Percentiles rank a stretch among this genome's conserved stretches.
These are phyloP conservation scores for Cladorrhinum sp. DNA, from an alignment of 2,329 filamentous ascomycete species.

Conservation along the genomic window DNA sequence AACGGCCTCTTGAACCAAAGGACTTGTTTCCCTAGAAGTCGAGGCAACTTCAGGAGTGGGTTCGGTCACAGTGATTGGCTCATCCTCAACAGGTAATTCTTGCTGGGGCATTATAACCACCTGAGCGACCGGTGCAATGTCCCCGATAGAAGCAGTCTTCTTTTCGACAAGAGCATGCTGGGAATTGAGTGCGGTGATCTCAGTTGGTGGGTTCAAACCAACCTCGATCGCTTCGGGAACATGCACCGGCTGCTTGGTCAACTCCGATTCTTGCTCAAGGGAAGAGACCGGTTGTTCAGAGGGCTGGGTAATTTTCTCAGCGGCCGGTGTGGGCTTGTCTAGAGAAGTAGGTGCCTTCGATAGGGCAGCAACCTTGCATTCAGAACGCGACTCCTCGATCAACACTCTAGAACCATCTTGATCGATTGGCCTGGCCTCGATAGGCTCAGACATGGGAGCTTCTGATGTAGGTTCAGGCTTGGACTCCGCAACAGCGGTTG, in stretches of 20 bases:
- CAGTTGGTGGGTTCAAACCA: neutral
- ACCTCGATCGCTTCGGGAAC: neutral
- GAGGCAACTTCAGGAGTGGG: neutral
- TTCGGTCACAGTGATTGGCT: neutral
- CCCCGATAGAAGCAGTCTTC: too few relatives aligned
- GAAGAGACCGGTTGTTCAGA: neutral
- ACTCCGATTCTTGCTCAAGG: neutral
- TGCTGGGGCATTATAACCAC: neutral
- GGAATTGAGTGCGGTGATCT: neutral
- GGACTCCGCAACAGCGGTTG: too few relatives aligned
- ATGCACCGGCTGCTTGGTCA: neutral
- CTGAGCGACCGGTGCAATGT: neutral
- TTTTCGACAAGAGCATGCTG: too few relatives aligned
- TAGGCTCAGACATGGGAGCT: neutral
- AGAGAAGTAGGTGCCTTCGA: neutral
- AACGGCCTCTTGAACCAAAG: neutral
- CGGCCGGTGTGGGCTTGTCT: neutral
- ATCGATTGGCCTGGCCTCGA: neutral
- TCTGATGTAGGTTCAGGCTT: neutral
- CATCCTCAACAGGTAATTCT: neutral
- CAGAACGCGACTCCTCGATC: neutral
- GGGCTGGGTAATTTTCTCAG: neutral
- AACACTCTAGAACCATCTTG: neutral
- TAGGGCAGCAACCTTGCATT: neutral
- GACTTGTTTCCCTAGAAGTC: neutral